Evolutionary conservation across 805 yeast genomes (phyloP), one percentile per base, ranked within the genome.

Genomic region (Komagataella mondaviorum): DNA sequence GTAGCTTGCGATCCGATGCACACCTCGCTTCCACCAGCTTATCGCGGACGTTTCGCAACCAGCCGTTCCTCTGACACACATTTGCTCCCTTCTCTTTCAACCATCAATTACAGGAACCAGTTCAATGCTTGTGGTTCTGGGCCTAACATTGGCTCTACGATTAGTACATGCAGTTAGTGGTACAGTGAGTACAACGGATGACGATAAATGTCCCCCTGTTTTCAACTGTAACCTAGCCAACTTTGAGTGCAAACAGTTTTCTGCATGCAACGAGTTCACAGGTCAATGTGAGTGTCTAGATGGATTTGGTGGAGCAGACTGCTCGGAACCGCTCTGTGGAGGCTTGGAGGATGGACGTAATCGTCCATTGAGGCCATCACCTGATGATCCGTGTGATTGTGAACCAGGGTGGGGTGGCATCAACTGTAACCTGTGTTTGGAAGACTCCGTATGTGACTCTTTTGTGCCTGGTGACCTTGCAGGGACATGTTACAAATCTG

Each of bases 141-240:
- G 14, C 39, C 39, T 30, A 10, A 30, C 39, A 30, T 30, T 30
- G 39, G 39, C 39, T 30, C 39, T 30, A 10, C n/a, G 39, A 30
- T 10, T 30, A 30, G 39, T 30, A 14, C 39, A 30, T 12, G n/a
- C 14, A 10, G 39, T 14, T 30, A 30, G 14, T 30, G 39, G 14
- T 10, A 30, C 14, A 30, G 39, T 14, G 39, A 30, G 39, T 14
- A 30, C 39, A 30, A 30, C 4, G 14, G 39, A 30, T 30, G 39
- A 30, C 18, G 79, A 71, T 8, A 71, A 76, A 49, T 87, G 95
- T 60, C 95, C 95, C 0, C 95, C 95, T 0, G 87, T 97, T 61
- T 93, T 93, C 77, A 91, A 93, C 66, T 93, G 99, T 71, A 85
- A 88, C 73, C 73, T 89, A 10, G 95, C 97, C 2, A 84, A 89